Evolutionary conservation across 1,284 basidiomycete genomes (phyloP).

Genomic region (Porodaedalea pini): DNA sequence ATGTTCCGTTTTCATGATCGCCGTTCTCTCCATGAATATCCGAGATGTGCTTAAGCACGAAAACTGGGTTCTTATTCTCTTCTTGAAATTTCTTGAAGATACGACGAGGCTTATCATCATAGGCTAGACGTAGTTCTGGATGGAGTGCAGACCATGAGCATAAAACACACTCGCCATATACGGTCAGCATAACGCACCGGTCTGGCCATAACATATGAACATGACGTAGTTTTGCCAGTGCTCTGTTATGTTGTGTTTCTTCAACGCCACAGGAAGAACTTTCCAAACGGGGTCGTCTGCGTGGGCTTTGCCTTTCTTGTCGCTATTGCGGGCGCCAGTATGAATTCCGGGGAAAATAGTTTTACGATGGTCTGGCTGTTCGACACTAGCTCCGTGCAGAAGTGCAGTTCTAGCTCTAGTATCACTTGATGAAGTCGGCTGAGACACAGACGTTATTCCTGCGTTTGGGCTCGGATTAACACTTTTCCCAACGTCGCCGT

Average conservation of each 20-base stretch:
- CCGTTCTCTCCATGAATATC: slow-evolving; percentile 41
- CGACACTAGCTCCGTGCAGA: no score
- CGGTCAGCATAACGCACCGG: slow-evolving; percentile 33
- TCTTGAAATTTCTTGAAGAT: slow-evolving; percentile 62
- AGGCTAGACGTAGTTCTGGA: slow-evolving; percentile 54
- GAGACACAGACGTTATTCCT: neutral
- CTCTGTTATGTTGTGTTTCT: slow-evolving; percentile 60
- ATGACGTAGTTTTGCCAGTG: slow-evolving; percentile 62
- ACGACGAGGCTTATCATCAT: slow-evolving; percentile 60
- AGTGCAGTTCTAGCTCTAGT: no score
- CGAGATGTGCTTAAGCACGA: slow-evolving; percentile 58
- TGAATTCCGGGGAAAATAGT: no score
- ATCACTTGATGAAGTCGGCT: no score
- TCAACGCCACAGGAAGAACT: slow-evolving; percentile 57
- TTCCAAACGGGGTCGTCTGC: slow-evolving; percentile 62
- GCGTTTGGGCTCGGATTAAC: neutral
- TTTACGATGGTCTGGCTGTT: no score
- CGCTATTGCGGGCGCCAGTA: slow-evolving; percentile 25
- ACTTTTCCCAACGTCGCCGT: no score
- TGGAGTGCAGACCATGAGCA: neutral
- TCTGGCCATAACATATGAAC: slow-evolving; percentile 59
- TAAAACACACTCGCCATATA: neutral
- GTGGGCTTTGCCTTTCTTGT: slow-evolving; percentile 28
- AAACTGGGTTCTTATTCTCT: slow-evolving; percentile 54
- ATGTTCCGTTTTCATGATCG: neutral